Conservation (phyloP, 352 stramenopile species). For the Aphanomyces cochlioides region DNA sequence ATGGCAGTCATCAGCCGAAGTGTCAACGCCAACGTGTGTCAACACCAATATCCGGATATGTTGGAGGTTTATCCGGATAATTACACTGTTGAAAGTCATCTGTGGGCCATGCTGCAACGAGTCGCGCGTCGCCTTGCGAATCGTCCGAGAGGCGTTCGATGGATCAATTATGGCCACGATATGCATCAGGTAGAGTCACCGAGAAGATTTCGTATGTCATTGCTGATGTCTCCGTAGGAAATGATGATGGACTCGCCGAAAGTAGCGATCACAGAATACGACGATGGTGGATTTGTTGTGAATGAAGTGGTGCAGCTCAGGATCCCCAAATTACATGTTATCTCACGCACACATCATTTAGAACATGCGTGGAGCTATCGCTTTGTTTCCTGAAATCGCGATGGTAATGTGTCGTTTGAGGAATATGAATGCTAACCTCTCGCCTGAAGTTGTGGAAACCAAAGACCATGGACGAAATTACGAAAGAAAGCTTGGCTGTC, state of each 20-base stretch:
- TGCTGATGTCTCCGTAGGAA: slow-evolving; percentile 42
- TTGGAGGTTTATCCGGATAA: neutral
- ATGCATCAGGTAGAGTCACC: slow-evolving; percentile 59
- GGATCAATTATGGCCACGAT: slow-evolving; percentile 83
- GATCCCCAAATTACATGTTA: neutral
- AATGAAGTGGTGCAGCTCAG: slow-evolving; percentile 56
- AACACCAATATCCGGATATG: slow-evolving; percentile 11
- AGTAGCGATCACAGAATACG: slow-evolving; percentile 76
- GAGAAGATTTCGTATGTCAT: slow-evolving; percentile 5
- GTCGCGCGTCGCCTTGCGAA: neutral
- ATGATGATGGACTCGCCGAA: slow-evolving; percentile 79
- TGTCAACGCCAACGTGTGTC: neutral
- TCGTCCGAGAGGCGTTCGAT: slow-evolving; percentile 20
- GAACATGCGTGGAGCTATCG: slow-evolving; percentile 79
- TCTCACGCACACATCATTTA: slow-evolving; percentile 26
- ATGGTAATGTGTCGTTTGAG: slow-evolving; percentile 43
- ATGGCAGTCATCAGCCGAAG: neutral
- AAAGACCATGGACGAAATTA: slow-evolving; percentile 71
- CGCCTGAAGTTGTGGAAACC: slow-evolving; percentile 69
- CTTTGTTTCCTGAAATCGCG: slow-evolving; percentile 62
- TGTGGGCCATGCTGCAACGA: slow-evolving; percentile 20
- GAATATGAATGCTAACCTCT: neutral
- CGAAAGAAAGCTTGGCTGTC: slow-evolving; percentile 62
- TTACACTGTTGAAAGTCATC: neutral
- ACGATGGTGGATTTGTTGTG: slow-evolving; percentile 80